Percentiles rank a stretch among this genome's conserved stretches.
Evolutionary conservation across 2,329 filamentous ascomycete genomes (phyloP).

Genomic region (Sclerotinia nivalis): DNA sequence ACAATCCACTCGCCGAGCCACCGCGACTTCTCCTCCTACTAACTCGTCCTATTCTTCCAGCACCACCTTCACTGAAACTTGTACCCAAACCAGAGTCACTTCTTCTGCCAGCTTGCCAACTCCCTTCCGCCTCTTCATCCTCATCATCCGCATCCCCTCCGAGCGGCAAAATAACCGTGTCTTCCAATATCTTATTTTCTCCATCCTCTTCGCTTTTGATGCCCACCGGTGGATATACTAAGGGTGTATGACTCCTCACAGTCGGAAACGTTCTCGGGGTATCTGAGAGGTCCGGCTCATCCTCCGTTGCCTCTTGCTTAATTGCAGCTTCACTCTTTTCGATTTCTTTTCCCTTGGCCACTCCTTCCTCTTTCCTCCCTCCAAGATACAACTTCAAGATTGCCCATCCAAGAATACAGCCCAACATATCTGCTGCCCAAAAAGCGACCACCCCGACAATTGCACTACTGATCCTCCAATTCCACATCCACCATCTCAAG

Average conservation of each 20-base stretch:
- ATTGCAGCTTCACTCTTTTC: conserved; percentile 8
- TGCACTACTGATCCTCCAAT: conserved; percentile 71
- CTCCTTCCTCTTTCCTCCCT: conserved; percentile 31
- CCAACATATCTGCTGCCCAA: conserved; percentile 73
- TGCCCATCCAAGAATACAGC: conserved; percentile 66
- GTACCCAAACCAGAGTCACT: conserved; percentile 56
- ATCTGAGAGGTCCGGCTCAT: conserved; percentile 45
- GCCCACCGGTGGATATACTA: conserved; percentile 44
- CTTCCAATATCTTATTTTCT: conserved; percentile 34
- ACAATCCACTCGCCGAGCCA: conserved; percentile 7
- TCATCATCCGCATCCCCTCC: conserved; percentile 52
- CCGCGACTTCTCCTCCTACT: conserved; percentile 34
- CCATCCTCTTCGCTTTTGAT: conserved; percentile 40
- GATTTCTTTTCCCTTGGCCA: conserved; percentile 33
- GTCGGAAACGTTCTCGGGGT: conserved; percentile 49
- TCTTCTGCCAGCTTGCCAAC: conserved; percentile 36
- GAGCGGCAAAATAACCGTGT: conserved; percentile 37
- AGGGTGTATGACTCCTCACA: conserved; percentile 45
- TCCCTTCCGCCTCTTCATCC: conserved; percentile 47
- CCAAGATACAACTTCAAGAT: conserved; percentile 41
- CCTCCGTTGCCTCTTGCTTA: conserved; percentile 28
- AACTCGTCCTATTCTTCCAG: conserved; percentile 26
- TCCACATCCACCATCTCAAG: conserved; percentile 82
- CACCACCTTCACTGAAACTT: conserved; percentile 49
- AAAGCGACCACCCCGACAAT: conserved; percentile 68